phyloP scores from a whole-genome alignment of 2,329 filamentous ascomycete species.

The Tolypocladium nubicola region DNA sequence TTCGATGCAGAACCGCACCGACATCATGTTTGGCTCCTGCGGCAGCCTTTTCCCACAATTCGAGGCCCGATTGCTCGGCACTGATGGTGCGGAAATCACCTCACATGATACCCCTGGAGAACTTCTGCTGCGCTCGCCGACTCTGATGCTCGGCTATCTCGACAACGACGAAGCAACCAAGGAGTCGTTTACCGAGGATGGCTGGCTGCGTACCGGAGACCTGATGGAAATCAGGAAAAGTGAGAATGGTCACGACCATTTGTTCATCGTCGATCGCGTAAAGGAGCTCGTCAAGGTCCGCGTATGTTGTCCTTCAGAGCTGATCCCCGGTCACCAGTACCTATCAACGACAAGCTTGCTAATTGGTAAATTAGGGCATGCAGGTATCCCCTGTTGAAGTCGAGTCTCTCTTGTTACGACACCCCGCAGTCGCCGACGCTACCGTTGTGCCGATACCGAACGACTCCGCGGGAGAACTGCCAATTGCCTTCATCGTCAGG shows the following conservation, averaged over 20 bases:
- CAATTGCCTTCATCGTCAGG: slow-evolving; percentile 44
- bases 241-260: slow-evolving; percentile 23
- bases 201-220: slow-evolving; percentile 18
- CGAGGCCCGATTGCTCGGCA: slow-evolving; percentile 55
- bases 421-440: slow-evolving; percentile 54
- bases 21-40: slow-evolving; percentile 61
- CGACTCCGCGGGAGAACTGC: slow-evolving; percentile 42
- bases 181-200: slow-evolving; percentile 8
- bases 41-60: slow-evolving; percentile 58
- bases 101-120: slow-evolving; percentile 58
- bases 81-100: slow-evolving; percentile 60
- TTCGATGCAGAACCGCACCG: slow-evolving; percentile 44
- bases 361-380: slow-evolving; percentile 42
- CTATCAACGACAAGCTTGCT: background rate
- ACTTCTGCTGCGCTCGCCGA: slow-evolving; percentile 62
- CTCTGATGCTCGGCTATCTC: slow-evolving; percentile 65
- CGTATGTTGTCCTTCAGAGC: slow-evolving; percentile 4
- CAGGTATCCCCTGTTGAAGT: slow-evolving; percentile 66
- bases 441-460: slow-evolving; percentile 56
- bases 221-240: slow-evolving; percentile 50
- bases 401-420: slow-evolving; percentile 55
- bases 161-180: slow-evolving; percentile 53
- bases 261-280: slow-evolving; percentile 12
- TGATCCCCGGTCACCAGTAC: background rate
- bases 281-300: slow-evolving; percentile 47